Evolutionary conservation across 2,329 filamentous ascomycete genomes (phyloP), one percentile per base, ranked within the genome.

Genomic region (Madurella fahalii): DNA sequence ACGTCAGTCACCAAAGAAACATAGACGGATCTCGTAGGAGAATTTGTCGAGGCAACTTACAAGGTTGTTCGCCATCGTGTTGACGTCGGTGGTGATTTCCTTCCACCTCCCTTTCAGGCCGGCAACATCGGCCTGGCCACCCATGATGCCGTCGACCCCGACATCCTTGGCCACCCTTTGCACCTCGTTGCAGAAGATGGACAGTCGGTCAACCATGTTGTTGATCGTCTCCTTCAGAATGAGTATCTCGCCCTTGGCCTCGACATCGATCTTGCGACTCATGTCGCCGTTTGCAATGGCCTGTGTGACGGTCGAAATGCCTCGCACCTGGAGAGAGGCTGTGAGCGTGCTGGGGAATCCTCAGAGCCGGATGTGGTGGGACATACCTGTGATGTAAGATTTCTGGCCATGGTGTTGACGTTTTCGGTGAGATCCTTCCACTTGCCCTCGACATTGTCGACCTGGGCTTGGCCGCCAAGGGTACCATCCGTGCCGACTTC

Each of bases 61-160:
- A 72, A 84, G 69, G 56, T 84, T 84, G 65, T 80, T 83, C 30
- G 86, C 86, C 90, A 95, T 95, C 47, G 90, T 96, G 71, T 96
- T 96, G 70, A 96, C 91, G 68, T 96, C 90, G 50, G 91, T 93
- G 0, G 94, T 97, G 65, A 99, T 97, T 70, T 99, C 93, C 69
- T 96, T 96, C 94, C 93, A 99, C 52, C 92, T 85, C 59, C 93
- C 93, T 64, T 92, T 90, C 56, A 97, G 86, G 55, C 92, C 92
- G 61, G 90, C 89, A 48, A 96, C 89, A 68, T 96, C 92, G 58
- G 93, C 94, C 70, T 99, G 94, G 16, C 93, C 93, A 65, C 93
- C 93, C 90, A 99, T 96, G 77, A 96, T 97, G 59, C 93, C 93
- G 66, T 97, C 94, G 50, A 97, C 93, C 62, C 93, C 93, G 63